A percentile compares a stretch with the other conserved stretches of the same genome.
phyloP scores from a whole-genome alignment of 1,284 basidiomycete genomes.

The Naganishia sp. region DNA sequence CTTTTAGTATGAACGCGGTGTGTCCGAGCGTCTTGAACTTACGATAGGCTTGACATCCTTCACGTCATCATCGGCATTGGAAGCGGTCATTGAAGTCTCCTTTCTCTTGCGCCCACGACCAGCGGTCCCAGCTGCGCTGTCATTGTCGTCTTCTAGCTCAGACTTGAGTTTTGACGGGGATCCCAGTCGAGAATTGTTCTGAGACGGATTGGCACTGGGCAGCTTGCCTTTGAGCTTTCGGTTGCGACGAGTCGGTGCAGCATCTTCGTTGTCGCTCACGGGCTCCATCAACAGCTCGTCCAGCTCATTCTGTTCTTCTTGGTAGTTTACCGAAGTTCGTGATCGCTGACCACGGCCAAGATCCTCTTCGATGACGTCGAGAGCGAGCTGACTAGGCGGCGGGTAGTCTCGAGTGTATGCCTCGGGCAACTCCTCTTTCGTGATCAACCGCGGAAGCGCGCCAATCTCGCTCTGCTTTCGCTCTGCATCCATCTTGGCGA shows the following conservation, averaged over 20 bases:
- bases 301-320: slow-evolving; percentile 97
- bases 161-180: slow-evolving; percentile 33
- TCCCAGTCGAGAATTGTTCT: slow-evolving; percentile 24
- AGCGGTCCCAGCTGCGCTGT: slow-evolving; percentile 37
- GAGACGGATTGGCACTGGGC: slow-evolving; percentile 42
- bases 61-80: slow-evolving; percentile 23
- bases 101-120: slow-evolving; percentile 27
- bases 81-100: slow-evolving; percentile 20
- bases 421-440: slow-evolving; percentile 86
- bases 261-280: slow-evolving; percentile 74
- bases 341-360: slow-evolving; percentile 82
- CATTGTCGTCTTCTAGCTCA: slow-evolving; percentile 43
- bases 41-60: slow-evolving; percentile 16
- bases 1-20: too few species aligned
- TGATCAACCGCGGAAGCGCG: slow-evolving; percentile 78
- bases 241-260: slow-evolving; percentile 45
- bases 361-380: slow-evolving; percentile 50
- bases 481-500: slow-evolving; percentile 81
- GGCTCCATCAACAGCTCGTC: slow-evolving; percentile 70
- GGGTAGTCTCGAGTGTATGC: slow-evolving; percentile 73
- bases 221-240: slow-evolving; percentile 43
- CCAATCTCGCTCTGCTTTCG: slow-evolving; percentile 70
- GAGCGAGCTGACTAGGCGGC: slow-evolving; percentile 51
- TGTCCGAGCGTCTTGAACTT: background rate
- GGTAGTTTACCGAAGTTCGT: slow-evolving; percentile 84